Evolutionary conservation across 75 land plant species (phyloP).

Genomic region (Cunninghamia lanceolata): DNA sequence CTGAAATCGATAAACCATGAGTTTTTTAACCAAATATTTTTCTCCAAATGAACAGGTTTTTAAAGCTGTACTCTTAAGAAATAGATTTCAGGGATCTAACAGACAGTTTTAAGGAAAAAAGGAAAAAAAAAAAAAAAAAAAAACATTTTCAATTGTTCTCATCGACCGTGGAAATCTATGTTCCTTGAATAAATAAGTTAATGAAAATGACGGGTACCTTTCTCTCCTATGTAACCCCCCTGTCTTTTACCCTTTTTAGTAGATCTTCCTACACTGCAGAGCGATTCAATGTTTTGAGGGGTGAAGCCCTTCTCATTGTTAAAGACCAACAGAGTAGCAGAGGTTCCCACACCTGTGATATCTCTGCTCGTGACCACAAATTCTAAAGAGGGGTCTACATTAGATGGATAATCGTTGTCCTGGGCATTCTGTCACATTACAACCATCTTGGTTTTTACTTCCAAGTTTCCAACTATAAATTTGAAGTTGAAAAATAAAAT

Average conservation of each 20-base stretch:
- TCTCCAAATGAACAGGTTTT: too few species aligned
- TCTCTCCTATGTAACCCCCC: constrained; percentile 16
- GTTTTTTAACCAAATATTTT: too few species aligned
- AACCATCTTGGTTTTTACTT: neutral
- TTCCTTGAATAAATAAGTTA: neutral
- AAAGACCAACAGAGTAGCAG: too few species aligned
- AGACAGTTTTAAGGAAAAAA: too few species aligned
- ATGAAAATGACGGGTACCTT: neutral
- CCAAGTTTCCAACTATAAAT: too few species aligned
- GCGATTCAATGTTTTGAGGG: constrained; percentile 26
- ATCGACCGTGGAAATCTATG: neutral
- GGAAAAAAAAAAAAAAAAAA: too few species aligned
- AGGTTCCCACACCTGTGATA: too few species aligned
- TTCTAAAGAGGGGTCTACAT: constrained; percentile 3
- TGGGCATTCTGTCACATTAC: constrained; percentile 32
- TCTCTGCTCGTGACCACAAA: constrained; percentile 30
- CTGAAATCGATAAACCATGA: constrained; percentile 29
- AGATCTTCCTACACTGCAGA: constrained; percentile 50
- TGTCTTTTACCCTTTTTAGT: constrained; percentile 39
- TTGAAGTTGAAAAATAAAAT: neutral
- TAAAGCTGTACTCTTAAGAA: too few species aligned
- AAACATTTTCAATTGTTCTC: neutral
- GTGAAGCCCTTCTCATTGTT: too few species aligned
- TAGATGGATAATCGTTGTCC: constrained; percentile 31
- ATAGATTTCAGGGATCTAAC: too few species aligned